These are phyloP conservation scores for Xylariaceae sp. DNA, from an alignment of 2,329 filamentous ascomycete genomes.

Conservation along the genomic window DNA sequence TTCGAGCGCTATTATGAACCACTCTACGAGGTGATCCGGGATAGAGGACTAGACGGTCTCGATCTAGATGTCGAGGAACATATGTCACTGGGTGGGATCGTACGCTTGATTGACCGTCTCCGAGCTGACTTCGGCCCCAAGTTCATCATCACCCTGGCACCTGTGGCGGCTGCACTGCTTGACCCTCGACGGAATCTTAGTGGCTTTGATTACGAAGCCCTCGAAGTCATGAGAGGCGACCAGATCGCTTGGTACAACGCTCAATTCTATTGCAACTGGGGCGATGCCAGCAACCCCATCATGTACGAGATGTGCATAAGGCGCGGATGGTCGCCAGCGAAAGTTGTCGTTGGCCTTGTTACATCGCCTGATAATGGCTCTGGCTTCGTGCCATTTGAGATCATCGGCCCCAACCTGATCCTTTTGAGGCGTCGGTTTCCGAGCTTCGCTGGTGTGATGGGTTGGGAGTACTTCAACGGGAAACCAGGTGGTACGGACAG, in stretches of 20 bases:
- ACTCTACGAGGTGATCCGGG: slow-evolving; percentile 56
- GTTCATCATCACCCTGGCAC: slow-evolving; percentile 74
- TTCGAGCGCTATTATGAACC: slow-evolving; percentile 71
- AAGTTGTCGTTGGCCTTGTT: slow-evolving; percentile 70
- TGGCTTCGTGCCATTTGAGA: slow-evolving; percentile 59
- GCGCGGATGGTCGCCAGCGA: slow-evolving; percentile 62
- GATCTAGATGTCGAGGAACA: slow-evolving; percentile 74
- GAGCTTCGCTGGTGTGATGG: slow-evolving; percentile 75
- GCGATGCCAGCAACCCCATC: slow-evolving; percentile 52
- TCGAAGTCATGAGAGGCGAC: slow-evolving; percentile 60
- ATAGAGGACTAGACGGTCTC: slow-evolving; percentile 57
- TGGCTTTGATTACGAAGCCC: slow-evolving; percentile 69
- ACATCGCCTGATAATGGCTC: slow-evolving; percentile 69
- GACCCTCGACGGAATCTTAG: slow-evolving; percentile 61
- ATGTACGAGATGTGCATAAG: slow-evolving; percentile 45
- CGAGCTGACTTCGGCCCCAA: slow-evolving; percentile 59
- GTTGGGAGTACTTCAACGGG: slow-evolving; percentile 82
- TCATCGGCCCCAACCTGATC: slow-evolving; percentile 54
- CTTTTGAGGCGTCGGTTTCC: slow-evolving; percentile 55
- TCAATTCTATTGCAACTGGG: slow-evolving; percentile 85
- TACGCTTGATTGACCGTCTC: slow-evolving; percentile 60
- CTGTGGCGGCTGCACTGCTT: slow-evolving; percentile 70
- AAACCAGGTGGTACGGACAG: slow-evolving; percentile 53
- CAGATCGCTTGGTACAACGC: slow-evolving; percentile 77
- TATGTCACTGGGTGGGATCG: slow-evolving; percentile 60